Conservation (phyloP, 805 yeast genomes). For the Metschnikowia rubicola region DNA sequence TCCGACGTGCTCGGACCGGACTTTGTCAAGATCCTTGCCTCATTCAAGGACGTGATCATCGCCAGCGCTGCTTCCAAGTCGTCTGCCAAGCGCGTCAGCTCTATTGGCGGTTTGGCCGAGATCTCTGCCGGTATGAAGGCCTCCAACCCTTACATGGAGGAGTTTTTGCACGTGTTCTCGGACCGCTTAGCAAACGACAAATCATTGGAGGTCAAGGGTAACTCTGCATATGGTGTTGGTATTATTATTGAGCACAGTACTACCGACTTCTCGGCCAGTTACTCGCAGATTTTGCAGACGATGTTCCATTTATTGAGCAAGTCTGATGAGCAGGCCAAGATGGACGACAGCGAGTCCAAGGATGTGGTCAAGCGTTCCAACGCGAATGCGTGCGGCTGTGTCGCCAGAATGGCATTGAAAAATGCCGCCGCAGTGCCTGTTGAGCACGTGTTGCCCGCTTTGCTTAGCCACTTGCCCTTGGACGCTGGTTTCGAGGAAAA, state of each 20-base stretch:
- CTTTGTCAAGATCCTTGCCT: constrained; percentile 66
- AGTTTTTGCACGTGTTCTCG: constrained; percentile 66
- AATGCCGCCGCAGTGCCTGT: constrained; percentile 72
- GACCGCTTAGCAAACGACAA: constrained; percentile 69
- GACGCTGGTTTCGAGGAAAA: constrained; percentile 89
- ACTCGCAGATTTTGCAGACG: constrained; percentile 68
- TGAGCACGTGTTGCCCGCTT: constrained; percentile 65
- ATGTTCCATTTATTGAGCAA: constrained; percentile 77
- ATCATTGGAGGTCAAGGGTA: constrained; percentile 85
- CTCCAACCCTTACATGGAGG: constrained; percentile 62
- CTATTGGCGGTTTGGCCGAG: constrained; percentile 90
- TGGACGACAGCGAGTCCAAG: constrained; percentile 70
- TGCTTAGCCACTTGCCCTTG: constrained; percentile 79
- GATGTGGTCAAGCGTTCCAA: constrained; percentile 79
- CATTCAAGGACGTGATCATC: constrained; percentile 64
- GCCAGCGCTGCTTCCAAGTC: constrained; percentile 58
- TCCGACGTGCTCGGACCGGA: constrained; percentile 76
- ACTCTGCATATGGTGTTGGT: constrained; percentile 96
- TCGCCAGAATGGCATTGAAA: constrained; percentile 82
- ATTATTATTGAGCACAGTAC: constrained; percentile 54
- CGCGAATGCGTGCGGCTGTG: constrained; percentile 97
- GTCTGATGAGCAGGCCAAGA: constrained; percentile 42
- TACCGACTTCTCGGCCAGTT: constrained; percentile 59
- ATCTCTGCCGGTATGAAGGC: constrained; percentile 71
- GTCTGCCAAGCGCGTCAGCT: constrained; percentile 70